Evolutionary conservation across 192 early-diverging fungal species (phyloP).

Genomic region (Dimargaris cristalligena): DNA sequence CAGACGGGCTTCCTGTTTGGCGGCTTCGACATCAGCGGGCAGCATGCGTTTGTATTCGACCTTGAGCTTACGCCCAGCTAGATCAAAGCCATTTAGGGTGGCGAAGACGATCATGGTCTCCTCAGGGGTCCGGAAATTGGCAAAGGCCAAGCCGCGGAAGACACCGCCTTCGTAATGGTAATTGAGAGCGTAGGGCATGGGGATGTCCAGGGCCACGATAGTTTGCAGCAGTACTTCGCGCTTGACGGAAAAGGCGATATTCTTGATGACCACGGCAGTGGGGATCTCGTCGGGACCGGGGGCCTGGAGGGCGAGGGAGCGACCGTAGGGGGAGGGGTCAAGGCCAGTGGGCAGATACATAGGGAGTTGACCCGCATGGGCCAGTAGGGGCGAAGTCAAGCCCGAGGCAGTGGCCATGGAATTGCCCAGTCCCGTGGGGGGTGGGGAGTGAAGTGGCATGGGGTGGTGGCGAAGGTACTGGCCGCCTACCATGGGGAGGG

Average conservation of each 20-base stretch:
- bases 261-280: slow-evolving; percentile 67
- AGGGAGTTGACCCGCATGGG: no score
- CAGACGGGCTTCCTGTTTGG: slow-evolving; percentile 26
- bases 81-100: slow-evolving; percentile 49
- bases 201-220: slow-evolving; percentile 48
- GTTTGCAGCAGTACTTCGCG: slow-evolving; percentile 53
- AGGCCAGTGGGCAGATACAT: neutral
- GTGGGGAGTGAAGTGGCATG: neutral
- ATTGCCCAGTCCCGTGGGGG: neutral
- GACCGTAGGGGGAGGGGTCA: neutral
- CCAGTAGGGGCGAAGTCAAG: neutral
- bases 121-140: slow-evolving; percentile 60
- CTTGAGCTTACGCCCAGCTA: slow-evolving; percentile 53
- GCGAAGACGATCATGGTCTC: slow-evolving; percentile 52
- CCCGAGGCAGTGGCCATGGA: neutral
- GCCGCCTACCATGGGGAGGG: neutral
- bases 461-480: neutral
- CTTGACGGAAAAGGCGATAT: slow-evolving; percentile 66
- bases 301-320: neutral
- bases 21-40: slow-evolving; percentile 37
- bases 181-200: slow-evolving; percentile 63
- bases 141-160: slow-evolving; percentile 67
- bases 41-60: slow-evolving; percentile 69
- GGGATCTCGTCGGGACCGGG: slow-evolving; percentile 28
- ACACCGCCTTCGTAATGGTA: slow-evolving; percentile 68